phyloP scores from a whole-genome alignment of 2,329 filamentous ascomycete species.

The Dendrostoma leiphaemia region DNA sequence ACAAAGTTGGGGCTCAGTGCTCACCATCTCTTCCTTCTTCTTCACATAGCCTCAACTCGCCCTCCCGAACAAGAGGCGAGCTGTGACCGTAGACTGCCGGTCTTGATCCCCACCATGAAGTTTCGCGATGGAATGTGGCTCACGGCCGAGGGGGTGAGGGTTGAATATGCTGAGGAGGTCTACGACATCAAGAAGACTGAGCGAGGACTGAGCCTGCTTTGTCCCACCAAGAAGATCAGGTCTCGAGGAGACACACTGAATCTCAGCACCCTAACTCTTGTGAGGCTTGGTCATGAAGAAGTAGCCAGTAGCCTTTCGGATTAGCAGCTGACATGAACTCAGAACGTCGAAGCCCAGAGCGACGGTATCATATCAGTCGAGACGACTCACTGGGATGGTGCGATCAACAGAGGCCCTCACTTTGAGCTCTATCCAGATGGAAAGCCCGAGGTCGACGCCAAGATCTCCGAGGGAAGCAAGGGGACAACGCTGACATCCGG shows the following conservation, averaged over 20 bases:
- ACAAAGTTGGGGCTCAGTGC: neutral
- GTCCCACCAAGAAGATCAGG: constrained; percentile 54
- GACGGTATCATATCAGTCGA: constrained; percentile 61
- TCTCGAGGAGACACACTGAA: constrained; percentile 56
- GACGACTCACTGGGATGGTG: constrained; percentile 56
- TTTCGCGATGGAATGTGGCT: constrained; percentile 69
- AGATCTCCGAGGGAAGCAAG: constrained; percentile 38
- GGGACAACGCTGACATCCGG: constrained; percentile 52
- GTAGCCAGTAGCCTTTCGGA: neutral
- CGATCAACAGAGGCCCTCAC: constrained; percentile 48
- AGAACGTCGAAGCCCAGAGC: constrained; percentile 55
- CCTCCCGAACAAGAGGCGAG: no score
- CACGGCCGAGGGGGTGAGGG: constrained; percentile 55
- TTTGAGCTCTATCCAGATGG: constrained; percentile 58
- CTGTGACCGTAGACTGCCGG: no score
- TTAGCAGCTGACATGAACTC: constrained; percentile 12
- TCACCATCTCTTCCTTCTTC: neutral
- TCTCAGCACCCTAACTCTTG: constrained; percentile 50
- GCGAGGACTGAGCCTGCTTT: constrained; percentile 52
- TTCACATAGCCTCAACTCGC: no score
- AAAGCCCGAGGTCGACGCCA: constrained; percentile 37
- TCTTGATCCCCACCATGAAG: constrained; percentile 42
- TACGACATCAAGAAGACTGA: constrained; percentile 48
- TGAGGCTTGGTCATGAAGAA: constrained; percentile 24
- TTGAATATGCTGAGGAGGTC: constrained; percentile 66